Evolutionary conservation across 1,139 yeast genomes (phyloP).

Genomic region (Scheffersomyces segobiensis): DNA sequence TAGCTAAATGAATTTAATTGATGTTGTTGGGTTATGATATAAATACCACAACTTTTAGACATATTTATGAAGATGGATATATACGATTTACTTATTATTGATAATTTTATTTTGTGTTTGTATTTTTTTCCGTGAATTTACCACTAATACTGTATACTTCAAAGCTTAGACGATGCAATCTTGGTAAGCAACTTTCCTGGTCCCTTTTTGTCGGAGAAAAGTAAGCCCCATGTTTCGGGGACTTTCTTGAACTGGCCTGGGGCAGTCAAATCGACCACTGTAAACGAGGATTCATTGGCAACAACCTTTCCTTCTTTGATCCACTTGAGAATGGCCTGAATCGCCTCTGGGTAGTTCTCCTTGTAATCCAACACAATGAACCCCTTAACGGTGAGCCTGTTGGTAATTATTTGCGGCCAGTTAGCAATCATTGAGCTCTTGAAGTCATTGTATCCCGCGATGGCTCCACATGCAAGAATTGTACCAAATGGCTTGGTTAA

Average conservation of each 20-base stretch:
- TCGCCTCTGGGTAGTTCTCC: conserved; percentile 11
- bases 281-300: conserved; percentile 20
- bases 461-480: conserved; percentile 62
- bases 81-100: too few species aligned
- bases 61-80: too few species aligned
- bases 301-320: conserved; percentile 20
- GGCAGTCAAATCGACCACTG: conserved; percentile 36
- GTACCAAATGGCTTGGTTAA: conserved; percentile 43
- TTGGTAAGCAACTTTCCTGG: conserved; percentile 32
- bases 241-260: conserved; percentile 33
- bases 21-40: too few species aligned
- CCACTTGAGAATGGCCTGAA: conserved; percentile 17
- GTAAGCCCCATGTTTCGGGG: conserved; percentile 46
- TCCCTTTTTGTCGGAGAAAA: conserved; percentile 33
- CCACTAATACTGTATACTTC: background rate
- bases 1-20: too few species aligned
- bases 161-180: background rate
- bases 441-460: conserved; percentile 51
- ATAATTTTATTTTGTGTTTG: too few species aligned
- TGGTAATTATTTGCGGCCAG: conserved; percentile 27
- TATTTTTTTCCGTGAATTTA: too few species aligned
- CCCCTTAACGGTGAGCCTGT: conserved; percentile 21
- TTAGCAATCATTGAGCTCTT: background rate
- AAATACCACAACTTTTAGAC: too few species aligned
- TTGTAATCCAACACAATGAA: conserved; percentile 21